These are phyloP conservation scores for Coemansia interrupta DNA, from an alignment of 192 early-diverging fungal genomes.

Conservation along the genomic window DNA sequence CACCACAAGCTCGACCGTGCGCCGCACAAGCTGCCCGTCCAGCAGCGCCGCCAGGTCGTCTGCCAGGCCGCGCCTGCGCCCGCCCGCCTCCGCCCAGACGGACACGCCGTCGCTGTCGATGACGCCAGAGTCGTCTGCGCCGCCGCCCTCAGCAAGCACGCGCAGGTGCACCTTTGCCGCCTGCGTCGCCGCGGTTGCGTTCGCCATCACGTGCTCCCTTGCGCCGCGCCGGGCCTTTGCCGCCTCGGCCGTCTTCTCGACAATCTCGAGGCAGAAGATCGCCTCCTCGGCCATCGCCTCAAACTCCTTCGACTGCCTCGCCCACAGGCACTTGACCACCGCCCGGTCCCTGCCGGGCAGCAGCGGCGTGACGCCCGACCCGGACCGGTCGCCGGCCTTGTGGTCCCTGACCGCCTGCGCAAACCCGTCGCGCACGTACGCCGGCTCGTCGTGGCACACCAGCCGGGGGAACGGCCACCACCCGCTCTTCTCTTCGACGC, in stretches of 20 bases:
- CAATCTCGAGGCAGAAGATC: slow-evolving; percentile 68
- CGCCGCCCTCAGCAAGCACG: slow-evolving; percentile 6
- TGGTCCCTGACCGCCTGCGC: slow-evolving; percentile 54
- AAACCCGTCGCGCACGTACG: slow-evolving; percentile 71
- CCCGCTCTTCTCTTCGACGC: slow-evolving; percentile 47
- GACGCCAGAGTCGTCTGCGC: background rate
- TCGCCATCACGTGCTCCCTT: too few relatives aligned
- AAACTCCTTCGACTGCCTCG: slow-evolving; percentile 59
- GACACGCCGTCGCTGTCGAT: slow-evolving; percentile 9
- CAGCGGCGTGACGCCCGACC: slow-evolving; percentile 21
- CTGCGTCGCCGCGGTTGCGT: slow-evolving; percentile 10
- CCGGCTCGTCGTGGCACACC: slow-evolving; percentile 63
- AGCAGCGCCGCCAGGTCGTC: slow-evolving; percentile 23
- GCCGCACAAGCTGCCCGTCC: slow-evolving; percentile 17
- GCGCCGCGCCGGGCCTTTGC: background rate
- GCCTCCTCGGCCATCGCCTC: slow-evolving; percentile 61
- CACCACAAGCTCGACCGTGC: slow-evolving; percentile 57
- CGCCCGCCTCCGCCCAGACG: background rate
- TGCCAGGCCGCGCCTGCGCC: slow-evolving; percentile 2
- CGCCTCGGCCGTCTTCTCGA: slow-evolving; percentile 10
- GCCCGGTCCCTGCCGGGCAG: slow-evolving; percentile 26
- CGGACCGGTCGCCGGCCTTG: slow-evolving; percentile 35
- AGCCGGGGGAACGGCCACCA: slow-evolving; percentile 47
- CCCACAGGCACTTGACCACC: slow-evolving; percentile 72
- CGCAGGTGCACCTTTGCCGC: slow-evolving; percentile 17